Evolutionary conservation across 352 stramenopile species (phyloP), one percentile per base, ranked within the genome.

Genomic region (Globisporangium acanthophoron): DNA sequence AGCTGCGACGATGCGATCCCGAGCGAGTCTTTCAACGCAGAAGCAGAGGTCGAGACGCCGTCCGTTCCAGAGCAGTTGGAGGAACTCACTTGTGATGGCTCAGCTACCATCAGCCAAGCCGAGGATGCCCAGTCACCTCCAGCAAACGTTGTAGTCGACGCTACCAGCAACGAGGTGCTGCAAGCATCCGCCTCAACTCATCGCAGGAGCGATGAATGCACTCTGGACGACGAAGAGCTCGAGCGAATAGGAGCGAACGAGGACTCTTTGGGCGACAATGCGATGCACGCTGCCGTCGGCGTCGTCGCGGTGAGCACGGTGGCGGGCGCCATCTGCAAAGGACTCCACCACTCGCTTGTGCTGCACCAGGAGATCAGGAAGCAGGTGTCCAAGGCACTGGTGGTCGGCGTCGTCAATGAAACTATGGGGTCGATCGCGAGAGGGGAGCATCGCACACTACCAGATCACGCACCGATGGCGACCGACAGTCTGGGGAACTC

Each of bases 341-440:
- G 44, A 15, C 44, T 49, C n/a, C 44, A 31, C 24, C 44, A 49
- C n/a, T 49, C 44, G n/a, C 44, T 49, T 12, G 44, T 49, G 24
- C 44, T 27, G 0, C 44, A 49, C 44, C 44, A 49, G 8, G 44
- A 49, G 20, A 21, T 49, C n/a, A 20, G 44, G 16, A 27, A 49
- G 21, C 44, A 49, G 2, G 44, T 49, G 12, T 56, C 33, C 33
- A 56, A 20, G 51, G 27, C 5, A 12, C 31, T 56, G 51, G 33
- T 41, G 33, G 5, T 1, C 15, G 31, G 35, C 33, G 47, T 49
- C 8, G n/a, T 49, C 44, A 9, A 31, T 13, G 44, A 27, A 12
- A 20, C n/a, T 49, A 9, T 35, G 8, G 12, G 5, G 9, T 51
- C 4, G 31, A 50, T 37, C 48, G 5, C 18, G 27, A 6, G 13